A percentile compares a stretch with the other conserved stretches of the same genome.
These are phyloP conservation scores for Scenedesmus sp. DNA, from an alignment of 163 green algal genomes.

Conservation along the genomic window DNA sequence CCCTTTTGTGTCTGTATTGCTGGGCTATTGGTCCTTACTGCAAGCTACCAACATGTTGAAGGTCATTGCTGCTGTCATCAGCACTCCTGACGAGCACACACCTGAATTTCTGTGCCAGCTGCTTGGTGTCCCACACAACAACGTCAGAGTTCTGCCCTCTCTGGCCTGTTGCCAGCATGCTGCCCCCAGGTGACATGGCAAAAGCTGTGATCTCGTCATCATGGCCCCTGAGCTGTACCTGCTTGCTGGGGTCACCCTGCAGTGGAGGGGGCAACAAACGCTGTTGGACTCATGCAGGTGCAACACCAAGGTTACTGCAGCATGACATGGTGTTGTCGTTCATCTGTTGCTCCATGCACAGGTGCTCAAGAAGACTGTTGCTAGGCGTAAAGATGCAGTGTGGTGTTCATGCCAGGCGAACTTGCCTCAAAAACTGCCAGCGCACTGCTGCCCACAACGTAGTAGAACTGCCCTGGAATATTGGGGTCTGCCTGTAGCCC, in stretches of 20 bases:
- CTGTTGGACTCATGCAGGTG: neutral
- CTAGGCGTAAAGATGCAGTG: too few species aligned
- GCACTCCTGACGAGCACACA: neutral
- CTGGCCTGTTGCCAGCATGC: constrained; percentile 58
- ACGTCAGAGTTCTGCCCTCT: constrained; percentile 60
- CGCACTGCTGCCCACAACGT: constrained; percentile 40
- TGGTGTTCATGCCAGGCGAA: neutral
- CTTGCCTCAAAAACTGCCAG: constrained; percentile 40
- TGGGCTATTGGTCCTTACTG: too few species aligned
- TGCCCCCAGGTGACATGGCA: constrained; percentile 53
- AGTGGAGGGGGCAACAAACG: neutral
- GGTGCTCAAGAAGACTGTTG: too few species aligned
- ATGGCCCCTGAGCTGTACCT: constrained; percentile 55
- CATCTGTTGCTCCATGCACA: neutral
- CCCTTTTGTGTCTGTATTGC: too few species aligned
- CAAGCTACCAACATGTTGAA: neutral
- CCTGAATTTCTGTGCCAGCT: constrained; percentile 43
- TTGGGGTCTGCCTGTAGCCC: constrained; percentile 24
- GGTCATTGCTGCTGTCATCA: too few species aligned
- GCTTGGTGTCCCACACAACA: constrained; percentile 58
- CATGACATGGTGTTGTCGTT: neutral
- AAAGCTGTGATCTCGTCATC: constrained; percentile 62
- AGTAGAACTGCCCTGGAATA: constrained; percentile 26
- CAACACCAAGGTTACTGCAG: neutral
- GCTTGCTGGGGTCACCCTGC: constrained; percentile 41